phyloP scores from a whole-genome alignment of 257 asterid genomes.

The Haberlea rhodopensis region DNA sequence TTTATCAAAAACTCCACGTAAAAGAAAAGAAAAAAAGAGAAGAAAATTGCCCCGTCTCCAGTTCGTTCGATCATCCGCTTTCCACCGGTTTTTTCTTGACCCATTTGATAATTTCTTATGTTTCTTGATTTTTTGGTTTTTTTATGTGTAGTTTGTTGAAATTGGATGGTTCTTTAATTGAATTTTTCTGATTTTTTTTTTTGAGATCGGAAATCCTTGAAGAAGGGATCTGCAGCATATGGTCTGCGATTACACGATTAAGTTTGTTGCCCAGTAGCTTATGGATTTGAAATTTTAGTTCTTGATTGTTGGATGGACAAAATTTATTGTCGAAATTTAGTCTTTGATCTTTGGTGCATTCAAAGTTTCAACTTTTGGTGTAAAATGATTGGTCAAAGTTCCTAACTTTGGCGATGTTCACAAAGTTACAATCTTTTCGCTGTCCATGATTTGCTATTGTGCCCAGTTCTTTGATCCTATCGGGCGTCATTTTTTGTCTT shows the following conservation, averaged over 20 bases:
- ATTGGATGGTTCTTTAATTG: neutral
- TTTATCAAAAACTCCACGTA: neutral
- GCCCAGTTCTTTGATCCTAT: no score
- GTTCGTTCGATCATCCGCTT: neutral
- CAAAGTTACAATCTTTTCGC: neutral
- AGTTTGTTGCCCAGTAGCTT: neutral
- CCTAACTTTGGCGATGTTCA: neutral
- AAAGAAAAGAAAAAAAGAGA: neutral
- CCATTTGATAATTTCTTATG: neutral
- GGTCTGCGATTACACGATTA: neutral
- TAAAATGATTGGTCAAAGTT: neutral
- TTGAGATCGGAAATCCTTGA: neutral
- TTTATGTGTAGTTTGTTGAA: neutral
- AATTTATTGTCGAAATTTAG: neutral
- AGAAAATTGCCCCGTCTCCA: neutral
- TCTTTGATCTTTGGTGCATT: neutral
- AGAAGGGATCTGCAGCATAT: neutral
- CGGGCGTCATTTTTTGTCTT: neutral
- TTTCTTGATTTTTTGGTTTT: no score
- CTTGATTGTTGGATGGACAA: neutral
- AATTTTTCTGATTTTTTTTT: no score
- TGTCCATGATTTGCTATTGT: neutral
- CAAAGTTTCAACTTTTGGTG: neutral
- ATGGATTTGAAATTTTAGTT: neutral
- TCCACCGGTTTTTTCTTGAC: neutral